Evolutionary conservation across 306 rosid genomes (phyloP).

Genomic region (Vachellia pachyceras): DNA sequence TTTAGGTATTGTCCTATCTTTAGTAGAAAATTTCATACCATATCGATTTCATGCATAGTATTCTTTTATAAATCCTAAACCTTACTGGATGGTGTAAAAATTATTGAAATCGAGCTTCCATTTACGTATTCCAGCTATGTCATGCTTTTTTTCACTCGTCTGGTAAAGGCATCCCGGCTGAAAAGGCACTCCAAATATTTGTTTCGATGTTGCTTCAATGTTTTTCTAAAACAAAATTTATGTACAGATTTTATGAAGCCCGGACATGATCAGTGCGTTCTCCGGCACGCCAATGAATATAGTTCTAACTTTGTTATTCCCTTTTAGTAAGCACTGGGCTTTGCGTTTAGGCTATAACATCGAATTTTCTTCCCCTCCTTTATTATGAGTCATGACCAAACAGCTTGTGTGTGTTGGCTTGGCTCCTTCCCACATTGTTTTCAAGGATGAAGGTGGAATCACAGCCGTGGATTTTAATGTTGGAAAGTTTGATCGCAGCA

Average conservation of each 20-base stretch:
- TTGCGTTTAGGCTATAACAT: not conserved
- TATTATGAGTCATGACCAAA: constrained; percentile 35
- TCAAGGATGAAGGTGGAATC: constrained; percentile 81
- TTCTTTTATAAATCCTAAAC: constrained; percentile 45
- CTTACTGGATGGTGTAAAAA: constrained; percentile 5
- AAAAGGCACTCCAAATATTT: not conserved
- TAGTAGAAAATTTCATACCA: not conserved
- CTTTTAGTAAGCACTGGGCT: not conserved
- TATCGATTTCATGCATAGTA: not conserved
- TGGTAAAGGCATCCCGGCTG: not conserved
- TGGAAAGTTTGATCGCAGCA: constrained; percentile 91
- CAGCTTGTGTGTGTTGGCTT: constrained; percentile 90
- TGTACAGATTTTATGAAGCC: constrained; percentile 78
- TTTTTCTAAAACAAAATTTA: not conserved
- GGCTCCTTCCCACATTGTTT: constrained; percentile 82
- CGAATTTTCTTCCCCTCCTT: not conserved
- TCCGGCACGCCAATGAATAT: constrained; percentile 93
- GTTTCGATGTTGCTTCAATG: not conserved
- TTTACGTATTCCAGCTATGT: not conserved
- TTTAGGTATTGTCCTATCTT: constrained; percentile 51
- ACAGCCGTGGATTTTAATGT: constrained; percentile 84
- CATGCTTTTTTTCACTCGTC: not conserved
- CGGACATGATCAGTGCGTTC: constrained; percentile 77
- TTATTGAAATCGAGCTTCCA: constrained; percentile 13
- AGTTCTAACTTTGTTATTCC: not conserved